Conservation (phyloP, 805 yeast species). For the Saccharomycopsis synnaedendra region DNA sequence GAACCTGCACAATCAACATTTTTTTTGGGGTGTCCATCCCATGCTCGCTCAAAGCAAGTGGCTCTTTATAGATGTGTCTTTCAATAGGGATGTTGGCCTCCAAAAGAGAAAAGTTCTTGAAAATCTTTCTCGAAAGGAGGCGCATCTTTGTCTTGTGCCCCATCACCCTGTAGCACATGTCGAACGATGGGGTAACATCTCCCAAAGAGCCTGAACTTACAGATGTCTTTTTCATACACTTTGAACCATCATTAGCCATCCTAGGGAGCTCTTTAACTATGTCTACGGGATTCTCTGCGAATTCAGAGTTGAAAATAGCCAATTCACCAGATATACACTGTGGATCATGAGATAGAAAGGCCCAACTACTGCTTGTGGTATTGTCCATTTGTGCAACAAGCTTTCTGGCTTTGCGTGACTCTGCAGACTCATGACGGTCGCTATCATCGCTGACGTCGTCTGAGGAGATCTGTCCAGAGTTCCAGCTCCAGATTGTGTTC, state of each 20-base stretch:
- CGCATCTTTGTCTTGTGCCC: constrained; percentile 5
- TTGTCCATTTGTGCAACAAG: background rate
- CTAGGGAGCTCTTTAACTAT: constrained; percentile 6
- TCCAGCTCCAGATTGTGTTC: constrained; percentile 15
- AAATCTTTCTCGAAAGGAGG: constrained; percentile 1
- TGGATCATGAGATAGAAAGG: constrained; percentile 9
- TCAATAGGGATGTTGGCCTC: constrained; percentile 10
- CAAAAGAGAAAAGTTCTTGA: background rate
- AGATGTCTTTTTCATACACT: background rate
- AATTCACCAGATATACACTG: constrained; percentile 8
- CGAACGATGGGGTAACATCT: constrained; percentile 8
- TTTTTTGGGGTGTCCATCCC: background rate
- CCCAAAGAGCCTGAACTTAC: background rate
- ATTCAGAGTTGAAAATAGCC: constrained; percentile 8
- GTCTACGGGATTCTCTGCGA: constrained; percentile 10
- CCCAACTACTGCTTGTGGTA: constrained; percentile 11
- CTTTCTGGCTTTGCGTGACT: constrained; percentile 11
- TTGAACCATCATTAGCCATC: constrained; percentile 5
- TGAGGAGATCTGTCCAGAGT: background rate
- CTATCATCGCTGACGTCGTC: constrained; percentile 1
- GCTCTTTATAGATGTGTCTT: constrained; percentile 14
- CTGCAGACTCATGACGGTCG: constrained; percentile 8
- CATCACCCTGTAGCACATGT: constrained; percentile 8
- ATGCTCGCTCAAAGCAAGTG: background rate
- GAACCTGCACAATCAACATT: constrained; percentile 7